Evolutionary conservation across 2,329 filamentous ascomycete species (phyloP).

Genomic region (Neophaeococcomyces aloes): DNA sequence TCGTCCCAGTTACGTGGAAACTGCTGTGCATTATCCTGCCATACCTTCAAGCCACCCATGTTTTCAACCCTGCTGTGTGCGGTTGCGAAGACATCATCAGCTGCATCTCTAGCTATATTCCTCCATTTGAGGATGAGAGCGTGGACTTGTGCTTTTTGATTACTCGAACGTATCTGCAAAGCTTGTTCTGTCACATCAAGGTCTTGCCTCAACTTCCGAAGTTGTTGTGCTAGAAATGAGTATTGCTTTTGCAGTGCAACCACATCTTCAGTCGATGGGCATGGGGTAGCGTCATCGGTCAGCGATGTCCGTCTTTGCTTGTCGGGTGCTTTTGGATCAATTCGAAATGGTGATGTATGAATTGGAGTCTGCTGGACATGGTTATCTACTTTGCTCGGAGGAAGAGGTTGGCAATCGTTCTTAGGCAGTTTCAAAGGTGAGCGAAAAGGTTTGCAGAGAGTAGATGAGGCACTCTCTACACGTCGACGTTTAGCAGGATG

Average conservation of each 20-base stretch:
- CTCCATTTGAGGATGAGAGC: conserved; percentile 52
- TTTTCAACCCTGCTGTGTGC: conserved; percentile 51
- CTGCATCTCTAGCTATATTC: conserved; percentile 48
- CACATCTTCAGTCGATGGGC: conserved; percentile 22
- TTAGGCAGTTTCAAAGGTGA: conserved; percentile 38
- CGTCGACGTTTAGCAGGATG: conserved; percentile 51
- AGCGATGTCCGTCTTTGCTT: conserved; percentile 8
- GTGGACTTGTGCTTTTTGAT: conserved; percentile 45
- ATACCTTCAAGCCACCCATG: conserved; percentile 53
- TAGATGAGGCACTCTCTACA: conserved; percentile 46
- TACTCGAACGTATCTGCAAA: conserved; percentile 36
- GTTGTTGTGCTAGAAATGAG: conserved; percentile 24
- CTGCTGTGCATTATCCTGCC: conserved; percentile 32
- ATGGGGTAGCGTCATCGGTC: conserved; percentile 9
- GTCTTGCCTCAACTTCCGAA: conserved; percentile 27
- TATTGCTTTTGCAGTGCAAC: conserved; percentile 29
- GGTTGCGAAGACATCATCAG: conserved; percentile 55
- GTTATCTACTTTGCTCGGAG: not conserved
- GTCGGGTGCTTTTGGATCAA: conserved; percentile 12
- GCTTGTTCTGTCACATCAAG: conserved; percentile 46
- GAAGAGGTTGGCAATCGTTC: conserved; percentile 1
- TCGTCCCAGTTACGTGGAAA: too few relatives aligned
- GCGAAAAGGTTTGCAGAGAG: conserved; percentile 60
- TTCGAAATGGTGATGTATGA: conserved; percentile 8
- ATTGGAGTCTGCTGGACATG: conserved; percentile 9